These are phyloP conservation scores for Penicillium sp. DNA, from an alignment of 2,329 filamentous ascomycete species.

Conservation along the genomic window DNA sequence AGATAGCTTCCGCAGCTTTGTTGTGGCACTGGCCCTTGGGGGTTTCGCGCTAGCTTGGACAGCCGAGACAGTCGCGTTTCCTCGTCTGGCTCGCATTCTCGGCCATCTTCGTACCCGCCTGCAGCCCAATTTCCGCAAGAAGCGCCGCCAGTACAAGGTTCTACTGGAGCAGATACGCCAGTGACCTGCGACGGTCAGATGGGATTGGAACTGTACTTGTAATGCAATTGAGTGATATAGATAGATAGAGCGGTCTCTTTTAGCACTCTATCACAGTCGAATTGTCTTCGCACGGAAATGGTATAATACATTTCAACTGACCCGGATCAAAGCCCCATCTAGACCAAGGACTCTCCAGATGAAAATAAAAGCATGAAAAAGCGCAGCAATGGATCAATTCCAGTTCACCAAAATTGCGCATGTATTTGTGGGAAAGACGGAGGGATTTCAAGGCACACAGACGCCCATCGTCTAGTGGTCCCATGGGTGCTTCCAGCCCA, in stretches of 20 bases:
- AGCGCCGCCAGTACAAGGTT: constrained; percentile 84
- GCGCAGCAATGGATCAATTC: not conserved
- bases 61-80: constrained; percentile 72
- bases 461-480: constrained; percentile 64
- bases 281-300: constrained; percentile 21
- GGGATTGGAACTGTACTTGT: constrained; percentile 10
- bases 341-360: constrained; percentile 8
- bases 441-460: not conserved
- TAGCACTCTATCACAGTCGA: constrained; percentile 6
- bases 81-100: constrained; percentile 66
- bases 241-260: constrained; percentile 10
- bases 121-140: constrained; percentile 64
- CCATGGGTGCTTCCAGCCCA: constrained; percentile 97
- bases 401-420: not conserved
- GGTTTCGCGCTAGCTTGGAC: constrained; percentile 71
- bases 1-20: constrained; percentile 69
- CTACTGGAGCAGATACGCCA: constrained; percentile 67
- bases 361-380: constrained; percentile 6
- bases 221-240: constrained; percentile 14
- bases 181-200: constrained; percentile 5
- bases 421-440: not conserved
- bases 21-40: constrained; percentile 68
- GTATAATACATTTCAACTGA: constrained; percentile 29
- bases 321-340: constrained; percentile 3
- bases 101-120: constrained; percentile 63